Percentiles rank a stretch among this genome's conserved stretches.
Evolutionary conservation across 306 rosid species (phyloP).

Genomic region (Lagenaria siceraria): DNA sequence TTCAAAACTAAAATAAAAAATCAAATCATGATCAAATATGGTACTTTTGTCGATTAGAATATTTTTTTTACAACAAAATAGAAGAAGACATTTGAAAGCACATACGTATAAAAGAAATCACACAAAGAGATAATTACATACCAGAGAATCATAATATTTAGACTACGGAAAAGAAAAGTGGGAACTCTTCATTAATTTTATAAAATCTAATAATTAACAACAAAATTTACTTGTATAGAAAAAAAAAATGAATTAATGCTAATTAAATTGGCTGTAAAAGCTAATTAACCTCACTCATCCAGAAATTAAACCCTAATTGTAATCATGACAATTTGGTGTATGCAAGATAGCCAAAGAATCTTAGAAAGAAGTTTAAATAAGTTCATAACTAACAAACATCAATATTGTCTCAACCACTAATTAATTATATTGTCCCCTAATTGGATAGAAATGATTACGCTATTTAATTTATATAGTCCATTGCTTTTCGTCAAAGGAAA

Average conservation of each 20-base stretch:
- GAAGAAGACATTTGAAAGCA: too few relatives aligned
- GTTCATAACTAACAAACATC: not conserved
- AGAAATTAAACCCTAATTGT: not conserved
- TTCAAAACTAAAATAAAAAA: too few relatives aligned
- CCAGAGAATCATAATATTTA: too few relatives aligned
- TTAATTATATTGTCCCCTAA: constrained; percentile 6
- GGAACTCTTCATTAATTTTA: not conserved
- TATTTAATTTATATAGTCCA: not conserved
- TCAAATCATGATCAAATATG: too few relatives aligned
- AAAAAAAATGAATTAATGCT: not conserved
- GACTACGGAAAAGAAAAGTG: not conserved
- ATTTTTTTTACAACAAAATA: too few relatives aligned
- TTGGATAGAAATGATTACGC: constrained; percentile 1
- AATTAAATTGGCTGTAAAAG: not conserved
- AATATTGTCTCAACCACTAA: constrained; percentile 1
- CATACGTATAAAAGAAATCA: too few relatives aligned
- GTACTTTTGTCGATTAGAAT: too few relatives aligned
- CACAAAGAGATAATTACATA: not conserved
- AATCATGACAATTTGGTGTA: not conserved
- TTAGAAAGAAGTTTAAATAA: not conserved
- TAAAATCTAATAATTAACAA: not conserved
- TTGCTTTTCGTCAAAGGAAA: not conserved
- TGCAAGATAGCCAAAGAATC: not conserved
- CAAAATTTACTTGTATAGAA: not conserved
- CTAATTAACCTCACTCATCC: not conserved